Evolutionary conservation across 441 rosid genomes (phyloP), one percentile per base, ranked within the genome.

Genomic region (Adansonia madagascariensis): DNA sequence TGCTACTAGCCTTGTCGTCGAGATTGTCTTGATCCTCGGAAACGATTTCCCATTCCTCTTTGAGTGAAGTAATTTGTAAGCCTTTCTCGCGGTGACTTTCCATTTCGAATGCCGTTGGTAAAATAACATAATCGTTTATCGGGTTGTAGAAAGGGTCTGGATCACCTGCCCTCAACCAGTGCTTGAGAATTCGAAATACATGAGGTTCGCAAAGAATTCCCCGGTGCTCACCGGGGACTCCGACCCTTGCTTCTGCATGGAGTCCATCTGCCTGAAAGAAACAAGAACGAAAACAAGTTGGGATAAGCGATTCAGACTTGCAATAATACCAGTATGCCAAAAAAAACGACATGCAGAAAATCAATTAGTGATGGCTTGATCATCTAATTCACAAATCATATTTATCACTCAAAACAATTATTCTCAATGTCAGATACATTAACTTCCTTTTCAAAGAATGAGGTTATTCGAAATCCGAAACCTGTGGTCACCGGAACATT

Each of bases 111-210:
- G 88, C 74, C 4, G 94, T 85, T 20, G 98, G 98, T 14, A 95
- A 85, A 73, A 95, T 88, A 50, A 95, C 98, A 22, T 92, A 95
- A 46, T 94, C 99, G 47, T 94, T 94, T 74, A 91, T 56, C 0
- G 99, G 98, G 88, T 94, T 88, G 85, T 94, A 95, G 85, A 77
- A 91, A 0, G 99, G 99, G 55, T 95, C 99, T 0, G 89, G 86
- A 46, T 88, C 87, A 1, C 92, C 98, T 50, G 92, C 99, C 39
- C 86, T 91, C 31, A 95, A 87, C 99, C 99, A 95, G 79, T 89
- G 89, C 84, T 89, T 90, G 49, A 94, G 91, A 80, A 94, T 90
- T 27, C 98, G 85, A 75, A 94, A 95, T 41, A 95, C 90, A 35
- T 90, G 98, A 81, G 85, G 99, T 53, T 95, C 98, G 22, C 91